Evolutionary conservation across 2,329 filamentous ascomycete species (phyloP), one percentile per base, ranked within the genome.

Genomic region (Neopestalotiopsis rosae): DNA sequence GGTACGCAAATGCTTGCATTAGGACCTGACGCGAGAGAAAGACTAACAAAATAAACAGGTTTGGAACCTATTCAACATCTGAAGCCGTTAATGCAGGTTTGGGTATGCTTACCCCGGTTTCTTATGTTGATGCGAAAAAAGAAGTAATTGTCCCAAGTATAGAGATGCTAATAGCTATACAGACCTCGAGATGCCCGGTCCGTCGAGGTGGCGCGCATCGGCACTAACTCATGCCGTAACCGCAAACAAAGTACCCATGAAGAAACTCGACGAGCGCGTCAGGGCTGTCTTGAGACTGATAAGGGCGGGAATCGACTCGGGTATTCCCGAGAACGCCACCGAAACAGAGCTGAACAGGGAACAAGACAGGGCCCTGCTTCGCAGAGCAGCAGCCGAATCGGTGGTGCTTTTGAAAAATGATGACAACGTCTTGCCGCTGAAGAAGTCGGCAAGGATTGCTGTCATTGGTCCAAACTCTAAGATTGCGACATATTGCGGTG

Each of bases 331-430:
- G 74, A 80, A 84, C 24, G 87, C 85, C 0, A 81, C 84, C 0
- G 88, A 90, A 76, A 81, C 79, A 65, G 83, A 81, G 0, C 81
- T 84, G 9, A 83, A 93, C 74, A 91, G 87, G 0, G 84, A 86
- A 0, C 86, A 91, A 76, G 89, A 89, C 52, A 86, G 89, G 5
- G 85, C 84, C 17, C 82, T 94, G 62, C 86, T 94, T 28, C 86
- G 92, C 20, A 84, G 86, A 68, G 84, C 92, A 28, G 91, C 90
- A 24, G 87, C 88, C 4, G 91, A 94, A 76, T 89, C 89, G 3
- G 89, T 93, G 9, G 91, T 94, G 1, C 83, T 94, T 12, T 81
- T 94, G 64, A 94, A 94, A 81, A 95, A 95, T 72, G 87, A 93
- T 13, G 85, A 86, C 49, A 82, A 82, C n/a, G 76, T 90, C 0